Conservation (phyloP, 768 basidiomycete species). For the Leucosporidium creatinivorum region DNA sequence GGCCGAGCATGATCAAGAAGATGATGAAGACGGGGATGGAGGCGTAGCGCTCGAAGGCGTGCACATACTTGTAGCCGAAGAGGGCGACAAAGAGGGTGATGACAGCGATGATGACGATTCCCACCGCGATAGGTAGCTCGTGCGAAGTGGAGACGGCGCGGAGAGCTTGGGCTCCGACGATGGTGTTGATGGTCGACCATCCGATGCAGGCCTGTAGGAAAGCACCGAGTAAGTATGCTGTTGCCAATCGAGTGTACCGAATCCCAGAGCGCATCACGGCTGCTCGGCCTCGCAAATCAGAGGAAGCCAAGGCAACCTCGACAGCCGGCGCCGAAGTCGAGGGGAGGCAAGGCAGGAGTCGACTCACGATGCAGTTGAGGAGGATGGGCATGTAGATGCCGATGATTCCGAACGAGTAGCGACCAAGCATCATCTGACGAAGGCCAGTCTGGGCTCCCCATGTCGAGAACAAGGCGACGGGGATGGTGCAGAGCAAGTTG, state of each 20-base stretch:
- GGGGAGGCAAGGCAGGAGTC: neutral
- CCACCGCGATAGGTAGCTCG: constrained; percentile 44
- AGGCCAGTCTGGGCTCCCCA: constrained; percentile 46
- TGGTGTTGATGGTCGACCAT: constrained; percentile 40
- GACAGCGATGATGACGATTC: constrained; percentile 48
- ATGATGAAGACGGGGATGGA: constrained; percentile 47
- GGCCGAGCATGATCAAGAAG: constrained; percentile 40
- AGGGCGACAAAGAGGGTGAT: constrained; percentile 44
- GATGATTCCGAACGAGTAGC: constrained; percentile 45
- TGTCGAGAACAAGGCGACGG: constrained; percentile 43
- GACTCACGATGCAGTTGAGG: constrained; percentile 44
- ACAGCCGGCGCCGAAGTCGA: constrained; percentile 3
- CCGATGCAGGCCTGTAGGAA: constrained; percentile 21
- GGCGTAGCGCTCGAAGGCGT: constrained; percentile 46
- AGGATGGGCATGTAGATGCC: constrained; percentile 40
- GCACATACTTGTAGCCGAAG: constrained; percentile 44
- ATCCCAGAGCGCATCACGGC: no score
- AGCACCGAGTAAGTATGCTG: neutral
- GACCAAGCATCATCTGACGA: constrained; percentile 47
- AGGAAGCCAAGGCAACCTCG: no score
- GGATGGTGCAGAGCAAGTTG: constrained; percentile 42
- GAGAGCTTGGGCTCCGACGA: constrained; percentile 38
- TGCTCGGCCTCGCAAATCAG: no score
- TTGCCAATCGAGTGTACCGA: no score
- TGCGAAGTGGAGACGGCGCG: constrained; percentile 33